These are phyloP conservation scores for Boletus fagicola DNA, from an alignment of 768 basidiomycete species.

Conservation along the genomic window DNA sequence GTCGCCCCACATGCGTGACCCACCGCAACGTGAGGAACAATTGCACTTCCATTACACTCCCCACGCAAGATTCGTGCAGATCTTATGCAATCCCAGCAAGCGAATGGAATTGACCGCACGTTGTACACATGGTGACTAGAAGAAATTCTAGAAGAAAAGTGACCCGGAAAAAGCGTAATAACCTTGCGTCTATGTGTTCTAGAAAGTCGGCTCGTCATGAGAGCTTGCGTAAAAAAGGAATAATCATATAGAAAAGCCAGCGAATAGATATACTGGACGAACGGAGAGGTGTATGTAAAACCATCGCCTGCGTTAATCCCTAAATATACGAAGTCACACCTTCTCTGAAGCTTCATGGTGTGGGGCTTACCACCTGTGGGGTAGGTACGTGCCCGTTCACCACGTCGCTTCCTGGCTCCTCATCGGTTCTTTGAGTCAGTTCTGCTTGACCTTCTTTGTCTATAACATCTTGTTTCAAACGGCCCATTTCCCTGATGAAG, in stretches of 20 bases:
- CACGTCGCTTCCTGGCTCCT: constrained; percentile 38
- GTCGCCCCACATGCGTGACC: constrained; percentile 6
- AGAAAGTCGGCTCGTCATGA: constrained; percentile 22
- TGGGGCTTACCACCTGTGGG: constrained; percentile 36
- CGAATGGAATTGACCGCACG: constrained; percentile 15
- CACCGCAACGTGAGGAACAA: constrained; percentile 5
- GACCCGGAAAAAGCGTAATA: constrained; percentile 11
- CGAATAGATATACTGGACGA: constrained; percentile 30
- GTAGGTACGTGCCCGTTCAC: constrained; percentile 39
- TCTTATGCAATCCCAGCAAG: constrained; percentile 13
- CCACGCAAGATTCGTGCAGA: constrained; percentile 14
- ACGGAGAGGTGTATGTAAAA: constrained; percentile 25
- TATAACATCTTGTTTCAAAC: constrained; percentile 45
- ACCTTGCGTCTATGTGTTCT: constrained; percentile 23
- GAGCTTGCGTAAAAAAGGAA: constrained; percentile 36
- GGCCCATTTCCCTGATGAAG: constrained; percentile 82
- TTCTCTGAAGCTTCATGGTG: constrained; percentile 30
- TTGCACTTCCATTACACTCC: constrained; percentile 21
- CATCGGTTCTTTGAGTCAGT: constrained; percentile 35
- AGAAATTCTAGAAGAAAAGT: constrained; percentile 17
- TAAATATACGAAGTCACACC: constrained; percentile 34
- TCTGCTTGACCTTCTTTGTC: constrained; percentile 36
- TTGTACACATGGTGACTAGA: constrained; percentile 13
- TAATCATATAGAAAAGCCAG: constrained; percentile 39
- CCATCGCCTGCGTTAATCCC: constrained; percentile 24